Evolutionary conservation across 75 land plant species (phyloP).

Genomic region (Azolla pinnata): DNA sequence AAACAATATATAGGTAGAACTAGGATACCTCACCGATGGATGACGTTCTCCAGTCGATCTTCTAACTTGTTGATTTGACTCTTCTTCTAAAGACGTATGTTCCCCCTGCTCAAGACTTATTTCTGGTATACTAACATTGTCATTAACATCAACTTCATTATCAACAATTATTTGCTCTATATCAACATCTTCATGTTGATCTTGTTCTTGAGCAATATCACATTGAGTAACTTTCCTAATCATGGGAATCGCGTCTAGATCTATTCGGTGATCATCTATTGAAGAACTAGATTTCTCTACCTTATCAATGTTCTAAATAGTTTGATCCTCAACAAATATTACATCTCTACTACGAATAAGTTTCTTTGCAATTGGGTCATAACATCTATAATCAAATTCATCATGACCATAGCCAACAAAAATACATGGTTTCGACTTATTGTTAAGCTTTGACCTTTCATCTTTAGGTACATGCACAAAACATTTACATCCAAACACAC

Average conservation of each 20-base stretch:
- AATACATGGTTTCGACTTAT: conserved; percentile 12
- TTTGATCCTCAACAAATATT: conserved; percentile 16
- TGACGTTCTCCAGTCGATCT: conserved; percentile 9
- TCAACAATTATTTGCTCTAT: background rate
- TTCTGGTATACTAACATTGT: background rate
- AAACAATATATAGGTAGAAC: conserved; percentile 1
- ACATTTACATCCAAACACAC: conserved; percentile 17
- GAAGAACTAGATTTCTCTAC: background rate
- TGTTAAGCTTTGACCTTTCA: conserved; percentile 20
- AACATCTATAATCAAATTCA: conserved; percentile 22
- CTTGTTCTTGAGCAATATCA: too few species aligned
- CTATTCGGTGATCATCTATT: too few species aligned
- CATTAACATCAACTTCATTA: background rate
- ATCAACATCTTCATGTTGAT: background rate
- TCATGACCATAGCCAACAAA: conserved; percentile 19
- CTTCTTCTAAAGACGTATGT: background rate
- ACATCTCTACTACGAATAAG: conserved; percentile 22
- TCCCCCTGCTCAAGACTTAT: background rate
- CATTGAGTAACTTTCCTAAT: too few species aligned
- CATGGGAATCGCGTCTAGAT: too few species aligned
- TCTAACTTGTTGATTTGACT: background rate
- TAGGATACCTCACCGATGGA: conserved; percentile 2
- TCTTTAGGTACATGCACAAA: conserved; percentile 20
- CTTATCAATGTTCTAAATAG: background rate
- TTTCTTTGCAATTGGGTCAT: conserved; percentile 17